Conservation (phyloP, 2,329 filamentous ascomycete genomes). For the Dryadomyces quercivorus region DNA sequence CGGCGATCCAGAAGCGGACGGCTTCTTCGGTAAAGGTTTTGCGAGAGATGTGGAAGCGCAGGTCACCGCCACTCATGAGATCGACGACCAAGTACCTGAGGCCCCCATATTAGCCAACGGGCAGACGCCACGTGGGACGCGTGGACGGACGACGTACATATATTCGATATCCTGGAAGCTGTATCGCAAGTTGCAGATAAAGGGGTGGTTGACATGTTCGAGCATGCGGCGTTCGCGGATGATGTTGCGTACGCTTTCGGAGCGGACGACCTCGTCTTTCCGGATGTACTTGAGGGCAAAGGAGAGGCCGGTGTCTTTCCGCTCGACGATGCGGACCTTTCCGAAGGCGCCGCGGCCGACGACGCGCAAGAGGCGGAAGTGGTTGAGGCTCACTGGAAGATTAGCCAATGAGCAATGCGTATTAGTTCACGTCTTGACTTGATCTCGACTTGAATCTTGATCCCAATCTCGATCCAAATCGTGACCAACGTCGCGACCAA, state of each 20-base stretch:
- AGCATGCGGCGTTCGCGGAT: constrained; percentile 96
- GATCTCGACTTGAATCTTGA: no score
- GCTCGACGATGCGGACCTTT: constrained; percentile 96
- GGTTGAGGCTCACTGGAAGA: constrained; percentile 83
- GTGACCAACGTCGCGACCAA: no score
- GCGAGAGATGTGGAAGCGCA: constrained; percentile 93
- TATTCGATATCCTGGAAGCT: constrained; percentile 99
- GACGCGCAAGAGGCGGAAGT: constrained; percentile 88
- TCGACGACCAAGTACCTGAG: constrained; percentile 95
- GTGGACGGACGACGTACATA: constrained; percentile 46
- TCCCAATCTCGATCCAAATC: no score
- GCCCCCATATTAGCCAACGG: constrained; percentile 31
- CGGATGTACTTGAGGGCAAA: constrained; percentile 98
- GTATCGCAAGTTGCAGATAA: constrained; percentile 96
- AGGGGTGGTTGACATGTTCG: constrained; percentile 94
- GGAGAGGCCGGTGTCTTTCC: constrained; percentile 85
- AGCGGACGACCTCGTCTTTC: constrained; percentile 98
- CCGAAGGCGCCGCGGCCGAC: constrained; percentile 97
- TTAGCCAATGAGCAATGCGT: no score
- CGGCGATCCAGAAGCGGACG: constrained; percentile 91
- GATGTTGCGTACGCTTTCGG: constrained; percentile 95
- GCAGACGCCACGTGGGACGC: not conserved
- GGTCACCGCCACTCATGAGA: constrained; percentile 92
- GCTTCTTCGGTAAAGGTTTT: constrained; percentile 98
- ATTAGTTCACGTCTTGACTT: no score